Evolutionary conservation across 495 filamentous ascomycete species (phyloP).

Genomic region (Apiosordaria backusii): DNA sequence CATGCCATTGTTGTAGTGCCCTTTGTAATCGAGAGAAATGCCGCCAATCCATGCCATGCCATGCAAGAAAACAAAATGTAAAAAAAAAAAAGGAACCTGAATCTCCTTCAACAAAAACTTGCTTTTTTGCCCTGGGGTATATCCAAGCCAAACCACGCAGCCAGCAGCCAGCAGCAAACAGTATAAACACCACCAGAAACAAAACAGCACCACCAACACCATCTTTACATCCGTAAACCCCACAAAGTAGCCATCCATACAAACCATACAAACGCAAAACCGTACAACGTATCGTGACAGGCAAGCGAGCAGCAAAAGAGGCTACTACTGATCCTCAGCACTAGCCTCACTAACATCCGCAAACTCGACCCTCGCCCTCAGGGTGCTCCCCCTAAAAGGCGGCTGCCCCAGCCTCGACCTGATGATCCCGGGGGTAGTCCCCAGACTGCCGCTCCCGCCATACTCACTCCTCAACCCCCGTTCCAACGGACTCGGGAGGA

Average conservation of each 20-base stretch:
- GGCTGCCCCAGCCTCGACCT: background rate
- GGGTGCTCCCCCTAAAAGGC: background rate
- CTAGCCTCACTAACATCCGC: slow-evolving; percentile 30
- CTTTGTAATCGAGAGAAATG: background rate
- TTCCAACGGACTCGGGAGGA: slow-evolving; percentile 30
- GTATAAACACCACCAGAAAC: background rate
- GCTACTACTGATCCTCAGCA: slow-evolving; percentile 20
- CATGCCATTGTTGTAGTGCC: background rate
- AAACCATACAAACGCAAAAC: too few relatives aligned
- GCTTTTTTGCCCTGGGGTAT: slow-evolving; percentile 14
- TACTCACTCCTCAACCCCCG: slow-evolving; percentile 27
- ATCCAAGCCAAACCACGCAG: slow-evolving; percentile 15
- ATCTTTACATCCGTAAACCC: too few relatives aligned
- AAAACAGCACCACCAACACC: background rate
- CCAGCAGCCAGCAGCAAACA: background rate
- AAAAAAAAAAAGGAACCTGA: background rate
- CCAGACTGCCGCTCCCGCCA: background rate
- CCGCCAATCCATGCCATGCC: slow-evolving; percentile 12
- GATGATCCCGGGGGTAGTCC: background rate
- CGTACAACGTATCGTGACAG: background rate
- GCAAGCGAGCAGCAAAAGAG: background rate
- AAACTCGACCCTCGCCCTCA: slow-evolving; percentile 27
- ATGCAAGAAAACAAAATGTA: background rate
- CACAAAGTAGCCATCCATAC: too few relatives aligned
- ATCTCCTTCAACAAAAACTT: background rate